Evolutionary conservation across 208 protist genomes (phyloP).

Genomic region (Trichomonas vaginalis): DNA sequence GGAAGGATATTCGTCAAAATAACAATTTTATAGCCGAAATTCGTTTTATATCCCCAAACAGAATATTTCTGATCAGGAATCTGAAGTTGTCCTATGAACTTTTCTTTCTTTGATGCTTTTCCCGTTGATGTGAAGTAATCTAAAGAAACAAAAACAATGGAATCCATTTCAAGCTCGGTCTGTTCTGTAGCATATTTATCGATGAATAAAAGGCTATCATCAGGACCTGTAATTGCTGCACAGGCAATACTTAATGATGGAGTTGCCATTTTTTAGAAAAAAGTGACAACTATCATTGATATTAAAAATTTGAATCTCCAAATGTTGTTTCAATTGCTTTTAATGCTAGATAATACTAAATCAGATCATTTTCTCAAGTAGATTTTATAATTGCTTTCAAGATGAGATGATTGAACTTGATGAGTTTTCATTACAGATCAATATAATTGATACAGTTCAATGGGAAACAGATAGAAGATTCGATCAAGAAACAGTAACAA

Average conservation of each 20-base stretch:
- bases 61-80: background rate
- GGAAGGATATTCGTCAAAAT: background rate
- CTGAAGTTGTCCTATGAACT: background rate
- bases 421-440: background rate
- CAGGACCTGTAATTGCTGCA: background rate
- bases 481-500: background rate
- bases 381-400: background rate
- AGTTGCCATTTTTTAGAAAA: background rate
- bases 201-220: background rate
- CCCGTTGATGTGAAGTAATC: background rate
- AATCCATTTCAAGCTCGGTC: background rate
- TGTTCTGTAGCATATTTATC: background rate
- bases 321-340: too few species aligned
- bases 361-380: too few species aligned
- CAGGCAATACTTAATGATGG: background rate
- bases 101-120: background rate
- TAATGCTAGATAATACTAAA: too few species aligned
- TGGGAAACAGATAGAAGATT: background rate
- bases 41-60: background rate
- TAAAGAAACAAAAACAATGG: background rate
- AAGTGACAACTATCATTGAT: too few species aligned
- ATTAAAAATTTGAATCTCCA: too few species aligned
- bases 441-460: background rate
- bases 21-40: background rate
- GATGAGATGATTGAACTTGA: background rate